Base-by-base conservation (phyloP, 176 grass and related monocot species). In the Poa pratensis region DNA sequence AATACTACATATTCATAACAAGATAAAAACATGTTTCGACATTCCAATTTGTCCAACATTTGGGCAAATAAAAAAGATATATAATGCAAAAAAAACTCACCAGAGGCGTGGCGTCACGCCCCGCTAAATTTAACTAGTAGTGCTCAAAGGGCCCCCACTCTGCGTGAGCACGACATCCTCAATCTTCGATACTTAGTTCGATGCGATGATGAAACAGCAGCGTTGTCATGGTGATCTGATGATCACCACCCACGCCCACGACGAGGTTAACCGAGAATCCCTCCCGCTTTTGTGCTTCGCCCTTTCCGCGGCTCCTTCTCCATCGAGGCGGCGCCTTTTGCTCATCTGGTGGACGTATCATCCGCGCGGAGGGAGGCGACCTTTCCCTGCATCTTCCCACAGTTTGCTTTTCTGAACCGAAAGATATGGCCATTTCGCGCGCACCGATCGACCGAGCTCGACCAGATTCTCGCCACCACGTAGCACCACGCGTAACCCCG, bases 351-450 rank as follows among this genome's bases (percentile, higher is more conserved):
- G 24, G 60, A 63, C 60, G 26, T 16, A 64, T 64, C 26, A 64
- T 32, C 26, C 62, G 6, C 5, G 6, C 61, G 23, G 62, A 6
- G 15, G 14, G 27, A 6, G 27, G 14, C 13, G 14, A 28, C 9
- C 45, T 74, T 74, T 74, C 45, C 71, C 24, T 51, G 45, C 45
- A 30, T 74, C 2, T 74, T 30, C 71, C 45, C 23, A 2, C 23
- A 7, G 23, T 45, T 28, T 6, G 14, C 69, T 16, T 73, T 73
- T 73, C 13, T 45, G 1, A 15, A 49, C 11, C 45, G 71, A 74
- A 51, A 74, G 71, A 64, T 57, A 84, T 32, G 55, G 45, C 57
- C 66, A 79, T 88, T 46, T 45, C 71, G 7, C 80, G 40, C 63
- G 70, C 75, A 73, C 66, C 13, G 54, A 54, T 46, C 12, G 18